phyloP scores from a whole-genome alignment of 331 rosid species.

The Malus hybrid region DNA sequence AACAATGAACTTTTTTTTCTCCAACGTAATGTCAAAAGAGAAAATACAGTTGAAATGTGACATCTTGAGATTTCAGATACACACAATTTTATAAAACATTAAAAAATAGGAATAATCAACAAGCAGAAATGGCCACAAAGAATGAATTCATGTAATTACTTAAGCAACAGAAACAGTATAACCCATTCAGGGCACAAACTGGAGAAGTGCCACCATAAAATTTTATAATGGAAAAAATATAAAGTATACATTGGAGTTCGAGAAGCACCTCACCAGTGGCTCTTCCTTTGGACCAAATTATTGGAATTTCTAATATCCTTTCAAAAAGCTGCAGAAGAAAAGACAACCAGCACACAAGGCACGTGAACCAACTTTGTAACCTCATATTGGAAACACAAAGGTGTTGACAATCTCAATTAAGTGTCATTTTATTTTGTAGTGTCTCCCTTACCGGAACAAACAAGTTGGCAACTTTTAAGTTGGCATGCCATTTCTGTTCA shows the following conservation, averaged over 20 bases:
- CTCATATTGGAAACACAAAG: conserved; percentile 1
- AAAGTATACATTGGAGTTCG: conserved; percentile 25
- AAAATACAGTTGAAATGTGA: not conserved
- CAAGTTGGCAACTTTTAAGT: conserved; percentile 62
- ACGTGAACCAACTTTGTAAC: conserved; percentile 14
- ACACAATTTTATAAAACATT: not conserved
- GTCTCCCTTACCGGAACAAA: conserved; percentile 80
- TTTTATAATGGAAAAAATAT: not conserved
- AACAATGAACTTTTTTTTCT: not conserved
- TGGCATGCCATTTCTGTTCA: conserved; percentile 88
- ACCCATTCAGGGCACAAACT: conserved; percentile 9
- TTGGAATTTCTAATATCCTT: conserved; percentile 81
- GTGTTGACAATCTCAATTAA: conserved; percentile 5
- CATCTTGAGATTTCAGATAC: not conserved
- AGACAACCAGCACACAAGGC: conserved; percentile 17
- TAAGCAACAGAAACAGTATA: not conserved
- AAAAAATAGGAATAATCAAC: not conserved
- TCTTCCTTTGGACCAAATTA: conserved; percentile 81
- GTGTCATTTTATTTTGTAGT: conserved; percentile 1
- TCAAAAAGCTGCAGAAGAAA: conserved; percentile 76
- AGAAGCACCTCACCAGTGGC: conserved; percentile 92
- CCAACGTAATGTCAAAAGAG: not conserved
- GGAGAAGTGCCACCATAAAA: not conserved
- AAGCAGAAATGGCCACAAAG: not conserved
- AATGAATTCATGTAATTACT: not conserved